Evolutionary conservation across 108 stramenopile species (phyloP).

Genomic region (Discostella pseudostelligera): DNA sequence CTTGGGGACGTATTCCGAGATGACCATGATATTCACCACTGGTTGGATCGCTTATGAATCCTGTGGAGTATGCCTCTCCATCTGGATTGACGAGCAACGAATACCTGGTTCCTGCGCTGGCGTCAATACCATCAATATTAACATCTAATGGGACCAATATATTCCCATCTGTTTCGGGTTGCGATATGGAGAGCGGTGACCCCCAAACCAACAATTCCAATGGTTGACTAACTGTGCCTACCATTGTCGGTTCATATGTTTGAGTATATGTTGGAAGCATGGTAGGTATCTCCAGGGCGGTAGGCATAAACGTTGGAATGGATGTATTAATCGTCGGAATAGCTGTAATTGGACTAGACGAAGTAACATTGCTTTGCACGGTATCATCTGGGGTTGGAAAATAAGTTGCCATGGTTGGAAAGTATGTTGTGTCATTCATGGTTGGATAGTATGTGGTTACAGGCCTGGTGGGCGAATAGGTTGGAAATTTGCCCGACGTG

Average conservation of each 20-base stretch:
- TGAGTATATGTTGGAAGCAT: slow-evolving; percentile 13
- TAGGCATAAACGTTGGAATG: not conserved
- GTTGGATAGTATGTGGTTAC: not conserved
- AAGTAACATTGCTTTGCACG: too few relatives aligned
- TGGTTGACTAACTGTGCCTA: slow-evolving; percentile 10
- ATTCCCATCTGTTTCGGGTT: slow-evolving; percentile 12
- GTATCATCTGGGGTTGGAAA: not conserved
- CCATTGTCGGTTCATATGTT: slow-evolving; percentile 22
- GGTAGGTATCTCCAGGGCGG: not conserved
- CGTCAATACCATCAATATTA: slow-evolving; percentile 14
- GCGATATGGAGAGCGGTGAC: slow-evolving; percentile 20
- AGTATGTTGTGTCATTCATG: not conserved
- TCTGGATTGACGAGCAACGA: slow-evolving; percentile 22
- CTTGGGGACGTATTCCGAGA: slow-evolving; percentile 31
- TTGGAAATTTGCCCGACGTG: not conserved
- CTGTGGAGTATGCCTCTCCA: slow-evolving; percentile 27
- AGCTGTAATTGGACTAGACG: too few relatives aligned
- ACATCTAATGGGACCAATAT: slow-evolving; percentile 13
- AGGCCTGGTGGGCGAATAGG: not conserved
- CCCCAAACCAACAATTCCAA: slow-evolving; percentile 44
- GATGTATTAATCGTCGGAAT: not conserved
- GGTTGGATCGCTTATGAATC: slow-evolving; percentile 21
- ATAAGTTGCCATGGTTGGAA: not conserved
- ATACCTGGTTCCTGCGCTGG: slow-evolving; percentile 42
- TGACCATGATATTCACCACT: slow-evolving; percentile 31